Base-by-base conservation (phyloP, 2,329 filamentous ascomycete species). In the Incumbomyces lentus region DNA sequence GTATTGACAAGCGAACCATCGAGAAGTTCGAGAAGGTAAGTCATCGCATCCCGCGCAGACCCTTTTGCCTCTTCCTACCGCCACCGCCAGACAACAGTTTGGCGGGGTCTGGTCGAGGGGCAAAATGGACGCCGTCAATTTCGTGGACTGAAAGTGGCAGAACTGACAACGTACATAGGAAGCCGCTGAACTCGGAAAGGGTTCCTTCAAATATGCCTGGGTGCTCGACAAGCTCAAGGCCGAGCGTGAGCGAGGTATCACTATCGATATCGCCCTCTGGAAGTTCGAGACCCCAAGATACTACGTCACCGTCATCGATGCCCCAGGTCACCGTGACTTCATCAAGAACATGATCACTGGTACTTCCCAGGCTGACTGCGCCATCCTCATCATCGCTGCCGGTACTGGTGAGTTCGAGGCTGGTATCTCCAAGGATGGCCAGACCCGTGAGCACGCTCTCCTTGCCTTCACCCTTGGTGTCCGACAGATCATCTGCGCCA, bases 301-400 rank as follows among this genome's bases (percentile, higher is more conserved):
- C 81, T 84, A 87, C 71, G 88, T 95, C 75, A 95, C 90, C 66
- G 89, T 95, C 79, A 95, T 93, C 75, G 85, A 98, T 69, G 92
- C 92, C 73, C 92, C 92, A 68, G 92, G 92, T 76, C 92, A 98
- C 78, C 90, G 92, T 92, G 92, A 98, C 71, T 98, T 96, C 82
- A 96, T 98, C 87, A 98, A 98, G 90, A 98, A 96, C 89, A 98
- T 98, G 92, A 98, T 98, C 75, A 96, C 92, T 84, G 92, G 92
- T 89, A 96, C 92, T 69, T 98, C 92, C 74, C 92, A 96, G 85
- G 92, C 92, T 65, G 92, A 98, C 71, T 96, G 92, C 78, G 92
- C 92, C 68, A 87, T 98, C 73, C 89, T 98, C 80, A 96, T 98
- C 78, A 98, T 98, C 76, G 92, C 90, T 66, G 88, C 92, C 68